Evolutionary conservation across 805 yeast species (phyloP).

Genomic region (Yarrowia bubula): DNA sequence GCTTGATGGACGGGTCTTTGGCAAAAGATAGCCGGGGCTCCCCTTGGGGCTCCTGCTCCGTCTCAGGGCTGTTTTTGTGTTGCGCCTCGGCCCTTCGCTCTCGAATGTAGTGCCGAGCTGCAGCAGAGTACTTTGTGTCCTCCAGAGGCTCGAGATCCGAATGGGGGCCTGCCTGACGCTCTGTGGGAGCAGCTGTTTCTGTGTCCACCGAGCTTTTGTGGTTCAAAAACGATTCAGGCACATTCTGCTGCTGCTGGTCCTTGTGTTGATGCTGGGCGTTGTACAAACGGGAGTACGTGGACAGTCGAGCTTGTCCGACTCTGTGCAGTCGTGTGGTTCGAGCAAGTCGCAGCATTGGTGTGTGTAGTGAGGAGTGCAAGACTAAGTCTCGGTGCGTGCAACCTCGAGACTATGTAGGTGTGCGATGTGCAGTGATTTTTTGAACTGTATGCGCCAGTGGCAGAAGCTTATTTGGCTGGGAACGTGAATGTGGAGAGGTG

Average conservation of each 20-base stretch:
- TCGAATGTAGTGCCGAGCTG: constrained; percentile 10
- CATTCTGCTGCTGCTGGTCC: not conserved
- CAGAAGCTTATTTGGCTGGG: not conserved
- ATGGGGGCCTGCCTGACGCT: not conserved
- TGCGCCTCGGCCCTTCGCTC: constrained; percentile 8
- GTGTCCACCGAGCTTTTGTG: not conserved
- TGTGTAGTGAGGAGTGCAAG: not conserved
- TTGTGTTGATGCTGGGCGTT: not conserved
- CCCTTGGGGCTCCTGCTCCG: not conserved
- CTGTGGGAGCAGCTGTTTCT: not conserved
- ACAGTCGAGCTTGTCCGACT: not conserved
- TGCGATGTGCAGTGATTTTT: constrained; percentile 10
- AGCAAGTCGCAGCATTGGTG: not conserved
- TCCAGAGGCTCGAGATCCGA: constrained; percentile 10
- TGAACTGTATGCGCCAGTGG: constrained; percentile 18
- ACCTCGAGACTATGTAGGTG: constrained; percentile 4
- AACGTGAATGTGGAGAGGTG: no score
- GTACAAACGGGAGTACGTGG: not conserved
- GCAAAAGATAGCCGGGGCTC: not conserved
- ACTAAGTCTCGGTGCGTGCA: not conserved
- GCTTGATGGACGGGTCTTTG: constrained; percentile 22
- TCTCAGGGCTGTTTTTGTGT: not conserved
- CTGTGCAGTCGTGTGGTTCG: not conserved
- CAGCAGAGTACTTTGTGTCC: constrained; percentile 17
- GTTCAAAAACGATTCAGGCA: not conserved